Evolutionary conservation across 768 basidiomycete genomes (phyloP).

Genomic region (Cystofilobasidium bisporidii): DNA sequence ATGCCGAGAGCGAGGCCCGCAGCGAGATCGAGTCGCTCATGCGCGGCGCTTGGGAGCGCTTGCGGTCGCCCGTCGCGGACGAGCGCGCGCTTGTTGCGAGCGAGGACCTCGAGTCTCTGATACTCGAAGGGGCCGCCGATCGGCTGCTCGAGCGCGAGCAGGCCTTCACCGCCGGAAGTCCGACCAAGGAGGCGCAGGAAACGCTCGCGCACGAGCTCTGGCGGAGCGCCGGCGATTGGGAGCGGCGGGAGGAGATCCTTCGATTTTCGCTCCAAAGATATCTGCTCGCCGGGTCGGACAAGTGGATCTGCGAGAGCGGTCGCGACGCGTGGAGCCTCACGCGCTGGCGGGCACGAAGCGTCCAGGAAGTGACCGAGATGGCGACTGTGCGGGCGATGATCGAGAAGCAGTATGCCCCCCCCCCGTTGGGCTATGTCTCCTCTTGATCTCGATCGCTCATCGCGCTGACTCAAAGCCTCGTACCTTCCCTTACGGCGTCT

Average conservation of each 20-base stretch:
- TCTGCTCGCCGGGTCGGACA: slow-evolving; percentile 30
- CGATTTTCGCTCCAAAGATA: slow-evolving; percentile 31
- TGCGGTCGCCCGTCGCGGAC: not conserved
- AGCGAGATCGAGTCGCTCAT: not conserved
- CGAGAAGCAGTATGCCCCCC: slow-evolving; percentile 32
- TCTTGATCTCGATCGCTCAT: too few species aligned
- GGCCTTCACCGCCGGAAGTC: not conserved
- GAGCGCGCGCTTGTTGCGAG: not conserved
- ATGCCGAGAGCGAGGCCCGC: not conserved
- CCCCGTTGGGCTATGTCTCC: too few species aligned
- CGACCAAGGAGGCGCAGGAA: too few species aligned
- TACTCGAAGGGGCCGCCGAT: not conserved
- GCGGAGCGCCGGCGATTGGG: slow-evolving; percentile 28
- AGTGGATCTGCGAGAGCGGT: slow-evolving; percentile 31
- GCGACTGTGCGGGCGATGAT: slow-evolving; percentile 32
- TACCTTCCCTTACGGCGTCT: too few species aligned
- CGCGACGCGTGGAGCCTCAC: slow-evolving; percentile 29
- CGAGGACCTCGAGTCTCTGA: not conserved
- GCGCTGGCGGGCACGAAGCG: slow-evolving; percentile 11
- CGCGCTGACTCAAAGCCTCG: not conserved
- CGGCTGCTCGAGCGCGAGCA: not conserved
- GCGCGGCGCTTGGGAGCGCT: not conserved
- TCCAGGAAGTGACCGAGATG: slow-evolving; percentile 12
- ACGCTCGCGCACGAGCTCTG: not conserved
- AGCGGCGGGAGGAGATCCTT: slow-evolving; percentile 33